Evolutionary conservation across 805 yeast genomes (phyloP).

Genomic region (Suhomyces pyralidae): DNA sequence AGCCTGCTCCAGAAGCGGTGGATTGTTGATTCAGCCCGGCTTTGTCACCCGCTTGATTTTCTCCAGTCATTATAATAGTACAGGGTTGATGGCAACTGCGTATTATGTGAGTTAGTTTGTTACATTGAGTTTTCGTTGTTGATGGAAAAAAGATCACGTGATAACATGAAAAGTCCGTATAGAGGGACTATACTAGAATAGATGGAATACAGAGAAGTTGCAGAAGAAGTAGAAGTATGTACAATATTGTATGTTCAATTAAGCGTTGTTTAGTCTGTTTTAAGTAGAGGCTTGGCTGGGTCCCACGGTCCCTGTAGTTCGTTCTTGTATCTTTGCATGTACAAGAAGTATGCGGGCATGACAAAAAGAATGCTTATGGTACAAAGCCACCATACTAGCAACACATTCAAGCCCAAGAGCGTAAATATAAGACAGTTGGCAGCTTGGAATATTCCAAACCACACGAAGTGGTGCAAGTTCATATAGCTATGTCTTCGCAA

Average conservation of each 20-base stretch:
- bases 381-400: conserved; percentile 49
- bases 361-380: conserved; percentile 50
- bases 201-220: not conserved
- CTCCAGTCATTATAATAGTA: conserved; percentile 3
- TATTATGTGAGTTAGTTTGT: not conserved
- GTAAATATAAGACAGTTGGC: conserved; percentile 31
- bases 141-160: not conserved
- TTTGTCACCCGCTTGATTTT: conserved; percentile 1
- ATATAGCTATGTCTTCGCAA: conserved; percentile 42
- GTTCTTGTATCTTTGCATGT: conserved; percentile 73
- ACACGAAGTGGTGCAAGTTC: conserved; percentile 14
- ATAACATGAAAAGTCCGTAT: not conserved
- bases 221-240: not conserved
- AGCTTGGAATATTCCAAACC: conserved; percentile 24
- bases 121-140: not conserved
- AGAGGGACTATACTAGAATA: not conserved
- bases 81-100: not conserved
- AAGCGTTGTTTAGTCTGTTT: not conserved
- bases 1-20: not conserved
- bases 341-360: conserved; percentile 69
- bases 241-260: not conserved
- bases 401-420: conserved; percentile 22
- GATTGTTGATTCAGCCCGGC: not conserved
- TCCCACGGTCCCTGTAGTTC: conserved; percentile 95
- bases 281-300: conserved; percentile 60